phyloP scores from a whole-genome alignment of 176 grass and related monocot genomes.

The Lolium rigidum region DNA sequence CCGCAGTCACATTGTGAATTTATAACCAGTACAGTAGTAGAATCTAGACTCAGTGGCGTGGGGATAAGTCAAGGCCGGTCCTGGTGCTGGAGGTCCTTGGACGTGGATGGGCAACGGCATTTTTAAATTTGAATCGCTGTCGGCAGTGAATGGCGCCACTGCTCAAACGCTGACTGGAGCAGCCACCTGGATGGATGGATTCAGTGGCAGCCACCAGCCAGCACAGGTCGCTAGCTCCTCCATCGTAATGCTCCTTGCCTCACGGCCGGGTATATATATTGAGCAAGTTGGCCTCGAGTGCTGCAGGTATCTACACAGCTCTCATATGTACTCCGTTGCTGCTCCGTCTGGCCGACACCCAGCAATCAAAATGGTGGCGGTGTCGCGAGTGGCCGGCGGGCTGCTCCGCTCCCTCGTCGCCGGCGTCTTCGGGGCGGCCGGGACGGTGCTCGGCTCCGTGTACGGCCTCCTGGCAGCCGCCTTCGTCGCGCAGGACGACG shows the following conservation, averaged over 20 bases:
- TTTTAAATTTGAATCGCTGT: background rate
- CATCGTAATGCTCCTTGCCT: background rate
- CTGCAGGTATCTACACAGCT: background rate
- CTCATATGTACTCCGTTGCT: background rate
- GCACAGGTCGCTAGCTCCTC: background rate
- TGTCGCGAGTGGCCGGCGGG: background rate
- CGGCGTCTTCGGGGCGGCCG: background rate
- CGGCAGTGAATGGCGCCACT: background rate
- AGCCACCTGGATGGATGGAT: background rate
- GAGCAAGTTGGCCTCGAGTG: background rate
- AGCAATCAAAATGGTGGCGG: background rate
- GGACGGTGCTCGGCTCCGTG: background rate
- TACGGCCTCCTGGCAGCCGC: slow-evolving; percentile 7
- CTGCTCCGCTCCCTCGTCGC: background rate
- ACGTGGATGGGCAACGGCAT: background rate
- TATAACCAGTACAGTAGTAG: background rate
- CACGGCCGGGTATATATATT: background rate
- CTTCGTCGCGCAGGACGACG: slow-evolving; percentile 2
- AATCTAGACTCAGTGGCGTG: background rate
- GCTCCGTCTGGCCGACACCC: background rate
- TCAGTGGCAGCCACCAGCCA: background rate
- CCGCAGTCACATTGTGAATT: background rate
- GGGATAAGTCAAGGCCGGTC: background rate
- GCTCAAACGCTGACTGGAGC: background rate
- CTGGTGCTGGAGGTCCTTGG: background rate